These are phyloP conservation scores for Rhodosporidiobolus sp. DNA, from an alignment of 768 basidiomycete species.

Conservation along the genomic window DNA sequence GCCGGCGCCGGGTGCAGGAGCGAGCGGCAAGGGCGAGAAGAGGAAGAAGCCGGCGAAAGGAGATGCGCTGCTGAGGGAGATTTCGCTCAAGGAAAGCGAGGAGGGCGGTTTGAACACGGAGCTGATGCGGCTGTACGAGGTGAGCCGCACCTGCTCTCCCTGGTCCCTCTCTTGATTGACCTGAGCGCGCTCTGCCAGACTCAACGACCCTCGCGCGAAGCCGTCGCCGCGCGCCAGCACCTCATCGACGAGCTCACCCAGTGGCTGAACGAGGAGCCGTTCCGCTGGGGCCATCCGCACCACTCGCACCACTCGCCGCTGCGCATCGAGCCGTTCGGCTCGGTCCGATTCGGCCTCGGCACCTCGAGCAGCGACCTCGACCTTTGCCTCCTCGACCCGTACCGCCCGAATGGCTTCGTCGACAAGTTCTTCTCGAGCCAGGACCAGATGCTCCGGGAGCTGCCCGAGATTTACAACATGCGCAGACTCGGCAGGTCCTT, in stretches of 20 bases:
- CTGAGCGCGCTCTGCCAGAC: neutral
- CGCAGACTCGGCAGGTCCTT: conserved; percentile 13
- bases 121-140: conserved; percentile 29
- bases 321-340: conserved; percentile 39
- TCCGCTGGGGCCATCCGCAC: conserved; percentile 34
- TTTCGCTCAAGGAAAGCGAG: conserved; percentile 11
- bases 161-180: neutral
- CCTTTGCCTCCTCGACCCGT: conserved; percentile 43
- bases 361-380: conserved; percentile 41
- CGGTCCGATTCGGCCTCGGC: conserved; percentile 40
- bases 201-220: conserved; percentile 25
- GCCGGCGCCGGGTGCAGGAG: neutral
- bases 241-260: conserved; percentile 30
- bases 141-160: neutral
- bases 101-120: conserved; percentile 10
- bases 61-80: neutral
- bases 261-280: conserved; percentile 30
- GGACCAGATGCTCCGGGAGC: neutral
- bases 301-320: conserved; percentile 13
- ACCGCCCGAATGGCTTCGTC: conserved; percentile 41
- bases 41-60: neutral
- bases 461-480: conserved; percentile 41
- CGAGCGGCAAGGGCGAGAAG: neutral
- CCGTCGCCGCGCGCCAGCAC: conserved; percentile 27
- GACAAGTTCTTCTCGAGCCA: conserved; percentile 27